Base-by-base conservation (phyloP, 139 green algal genomes). In the Picochlorum sp. region DNA sequence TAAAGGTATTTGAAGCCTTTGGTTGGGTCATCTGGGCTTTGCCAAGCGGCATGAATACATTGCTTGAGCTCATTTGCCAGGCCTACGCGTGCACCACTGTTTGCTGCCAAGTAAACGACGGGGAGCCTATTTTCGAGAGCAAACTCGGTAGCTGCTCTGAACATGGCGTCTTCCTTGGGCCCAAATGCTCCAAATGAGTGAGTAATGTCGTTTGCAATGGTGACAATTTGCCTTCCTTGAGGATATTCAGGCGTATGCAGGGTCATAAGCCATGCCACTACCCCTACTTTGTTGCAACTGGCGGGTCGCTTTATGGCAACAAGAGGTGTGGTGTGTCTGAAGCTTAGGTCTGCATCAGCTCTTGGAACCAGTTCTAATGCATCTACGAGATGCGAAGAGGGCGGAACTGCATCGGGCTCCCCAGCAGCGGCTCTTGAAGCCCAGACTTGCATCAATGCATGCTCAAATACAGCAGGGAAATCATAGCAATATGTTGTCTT, bases 181-280 rank as follows among this genome's bases (percentile, higher is more conserved):
- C 81, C 81, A 70, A 99, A 97, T 5, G 90, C 81, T 24, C 93
- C 93, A 0, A 65, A 81, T 58, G 85, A 78, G 79, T 79, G 81
- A 3, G 93, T 97, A 67, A 96, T 93, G 78, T 99, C 93, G 58
- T 97, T 98, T 39, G 90, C 86, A 12, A 99, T 79, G 8, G 92
- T 86, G 3, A 99, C 74, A 3, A 92, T 61, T 28, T 86, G 73
- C 16, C 76, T 41, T 26, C 81, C 86, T 55, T 85, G 72, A 8
- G 87, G 84, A 66, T 75, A 94, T 70, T 99, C 93, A 18, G 84
- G 88, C 2, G 90, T 95, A 35, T 70, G 59, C 44, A 99, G 73
- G 1, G 75, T 87, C 43, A 93, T 65, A 13, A 76, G 50, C 90
- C 90, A 99, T 16, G 78, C 87, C 7, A 97, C 85, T 72, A 99